Conservation (phyloP, 345 rosid genomes). For the Punica granatum region DNA sequence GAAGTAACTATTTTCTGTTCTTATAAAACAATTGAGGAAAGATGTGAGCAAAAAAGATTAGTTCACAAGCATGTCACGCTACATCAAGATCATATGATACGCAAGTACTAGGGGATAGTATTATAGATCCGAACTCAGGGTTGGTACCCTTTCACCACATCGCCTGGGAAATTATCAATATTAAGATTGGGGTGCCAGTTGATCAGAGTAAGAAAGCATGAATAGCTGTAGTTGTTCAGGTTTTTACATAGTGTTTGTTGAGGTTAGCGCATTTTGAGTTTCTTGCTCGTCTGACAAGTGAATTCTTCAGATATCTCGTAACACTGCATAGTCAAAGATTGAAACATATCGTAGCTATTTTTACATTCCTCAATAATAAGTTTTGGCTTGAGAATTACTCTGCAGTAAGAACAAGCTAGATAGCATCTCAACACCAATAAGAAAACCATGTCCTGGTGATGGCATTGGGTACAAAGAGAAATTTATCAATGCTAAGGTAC, state of each 20-base stretch:
- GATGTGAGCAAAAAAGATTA: background rate
- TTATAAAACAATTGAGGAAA: background rate
- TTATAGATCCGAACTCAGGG: background rate
- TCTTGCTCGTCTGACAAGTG: no score
- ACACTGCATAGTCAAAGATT: background rate
- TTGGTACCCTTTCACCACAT: background rate
- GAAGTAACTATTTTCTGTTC: background rate
- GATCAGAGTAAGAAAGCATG: background rate
- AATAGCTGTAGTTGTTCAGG: background rate
- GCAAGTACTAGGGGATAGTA: background rate
- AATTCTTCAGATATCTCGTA: background rate
- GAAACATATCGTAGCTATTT: background rate
- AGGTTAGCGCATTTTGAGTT: background rate
- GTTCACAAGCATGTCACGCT: background rate
- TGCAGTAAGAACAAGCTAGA: constrained; percentile 21
- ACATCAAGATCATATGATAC: background rate
- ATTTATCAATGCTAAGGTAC: constrained; percentile 76
- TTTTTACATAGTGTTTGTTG: background rate
- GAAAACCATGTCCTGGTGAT: constrained; percentile 60
- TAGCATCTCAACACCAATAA: constrained; percentile 19
- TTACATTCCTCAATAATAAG: background rate
- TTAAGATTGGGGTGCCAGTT: background rate
- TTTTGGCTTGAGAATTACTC: background rate
- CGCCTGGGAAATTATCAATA: background rate
- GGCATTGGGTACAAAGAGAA: constrained; percentile 48